Evolutionary conservation across 192 early-diverging fungal genomes (phyloP).

Genomic region (Podila minutissima): DNA sequence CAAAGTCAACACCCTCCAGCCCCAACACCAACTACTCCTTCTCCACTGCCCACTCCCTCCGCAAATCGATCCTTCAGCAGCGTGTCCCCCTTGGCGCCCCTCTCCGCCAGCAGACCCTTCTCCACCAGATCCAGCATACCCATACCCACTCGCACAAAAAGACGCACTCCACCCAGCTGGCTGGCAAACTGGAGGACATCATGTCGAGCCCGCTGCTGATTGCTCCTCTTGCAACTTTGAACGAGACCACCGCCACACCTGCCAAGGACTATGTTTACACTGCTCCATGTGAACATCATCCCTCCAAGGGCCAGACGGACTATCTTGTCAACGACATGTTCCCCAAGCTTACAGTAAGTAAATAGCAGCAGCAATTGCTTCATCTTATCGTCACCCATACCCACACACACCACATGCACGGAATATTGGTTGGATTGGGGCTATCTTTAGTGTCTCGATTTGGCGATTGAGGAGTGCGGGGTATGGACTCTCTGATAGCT

Average conservation of each 20-base stretch:
- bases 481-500: neutral
- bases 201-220: constrained; percentile 47
- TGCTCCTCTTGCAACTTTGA: constrained; percentile 6
- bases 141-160: constrained; percentile 26
- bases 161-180: constrained; percentile 38
- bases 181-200: constrained; percentile 44
- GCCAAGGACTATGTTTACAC: constrained; percentile 44
- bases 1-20: constrained; percentile 3
- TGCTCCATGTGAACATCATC: constrained; percentile 49
- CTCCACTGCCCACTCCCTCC: constrained; percentile 13
- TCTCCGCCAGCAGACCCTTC: constrained; percentile 12
- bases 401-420: too few species aligned
- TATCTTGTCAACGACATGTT: constrained; percentile 54
- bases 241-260: neutral
- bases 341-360: constrained; percentile 49
- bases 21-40: neutral
- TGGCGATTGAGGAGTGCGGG: too few species aligned
- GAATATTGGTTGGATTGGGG: neutral
- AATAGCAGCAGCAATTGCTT: too few species aligned
- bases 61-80: constrained; percentile 22
- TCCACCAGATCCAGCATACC: constrained; percentile 26
- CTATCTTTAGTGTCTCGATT: neutral
- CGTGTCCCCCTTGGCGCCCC: constrained; percentile 26
- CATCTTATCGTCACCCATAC: neutral
- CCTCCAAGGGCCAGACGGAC: constrained; percentile 42